A percentile compares a stretch with the other conserved stretches of the same genome.
These are phyloP conservation scores for Wickerhamiella parazyma DNA, from an alignment of 805 yeast genomes.

Conservation along the genomic window DNA sequence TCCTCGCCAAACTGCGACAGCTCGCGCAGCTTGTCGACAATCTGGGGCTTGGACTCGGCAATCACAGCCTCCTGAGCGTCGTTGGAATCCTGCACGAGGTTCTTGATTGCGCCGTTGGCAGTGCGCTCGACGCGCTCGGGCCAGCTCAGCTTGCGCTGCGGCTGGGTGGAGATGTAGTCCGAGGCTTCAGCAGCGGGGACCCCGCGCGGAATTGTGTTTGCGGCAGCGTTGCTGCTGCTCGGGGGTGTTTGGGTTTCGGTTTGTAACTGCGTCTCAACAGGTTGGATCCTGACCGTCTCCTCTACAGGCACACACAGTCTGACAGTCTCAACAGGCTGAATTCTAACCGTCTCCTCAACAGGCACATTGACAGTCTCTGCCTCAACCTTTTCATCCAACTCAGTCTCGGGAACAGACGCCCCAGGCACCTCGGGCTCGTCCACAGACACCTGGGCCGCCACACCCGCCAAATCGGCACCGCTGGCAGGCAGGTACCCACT, in stretches of 20 bases:
- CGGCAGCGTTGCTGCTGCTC: background rate
- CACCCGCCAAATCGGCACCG: too few species aligned
- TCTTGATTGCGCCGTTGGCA: conserved; percentile 15
- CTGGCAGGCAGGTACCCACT: background rate
- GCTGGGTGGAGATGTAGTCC: background rate
- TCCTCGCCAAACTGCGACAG: conserved; percentile 15
- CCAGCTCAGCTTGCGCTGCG: conserved; percentile 10
- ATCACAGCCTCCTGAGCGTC: conserved; percentile 8
- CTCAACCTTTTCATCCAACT: background rate
- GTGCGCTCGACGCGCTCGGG: conserved; percentile 15
- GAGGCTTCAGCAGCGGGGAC: background rate
- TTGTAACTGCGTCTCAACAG: too few species aligned
- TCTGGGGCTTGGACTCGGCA: conserved; percentile 17
- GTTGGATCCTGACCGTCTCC: background rate
- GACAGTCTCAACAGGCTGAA: background rate
- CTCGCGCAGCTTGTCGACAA: conserved; percentile 17
- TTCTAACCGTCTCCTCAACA: background rate
- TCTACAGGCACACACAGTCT: background rate
- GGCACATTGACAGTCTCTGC: background rate
- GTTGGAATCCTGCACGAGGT: conserved; percentile 16
- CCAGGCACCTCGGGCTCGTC: background rate
- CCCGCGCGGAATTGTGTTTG: background rate
- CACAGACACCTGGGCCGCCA: background rate
- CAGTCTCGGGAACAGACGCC: background rate
- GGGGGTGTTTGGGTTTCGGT: too few species aligned